Percentiles rank a stretch among this genome's conserved stretches.
phyloP scores from a whole-genome alignment of 306 rosid species.

The Dryas octopetala region DNA sequence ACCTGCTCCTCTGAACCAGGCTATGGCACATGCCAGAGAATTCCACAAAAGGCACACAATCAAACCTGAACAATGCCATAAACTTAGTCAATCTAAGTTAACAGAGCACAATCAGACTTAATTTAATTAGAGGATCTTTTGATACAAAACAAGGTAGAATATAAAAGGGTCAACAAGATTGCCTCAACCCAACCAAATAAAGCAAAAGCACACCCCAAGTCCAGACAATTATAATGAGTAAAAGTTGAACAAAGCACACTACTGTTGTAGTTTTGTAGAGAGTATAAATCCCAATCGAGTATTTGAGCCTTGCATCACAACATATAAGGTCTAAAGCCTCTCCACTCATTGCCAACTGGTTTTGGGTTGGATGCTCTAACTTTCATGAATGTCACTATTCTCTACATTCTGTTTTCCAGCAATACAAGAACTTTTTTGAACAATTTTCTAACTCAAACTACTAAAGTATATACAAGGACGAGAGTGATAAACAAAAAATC shows the following conservation, averaged over 20 bases:
- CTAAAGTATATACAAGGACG: not conserved
- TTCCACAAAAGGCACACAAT: conserved; percentile 74
- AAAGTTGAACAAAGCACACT: not conserved
- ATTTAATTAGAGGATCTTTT: not conserved
- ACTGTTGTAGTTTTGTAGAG: too few species aligned
- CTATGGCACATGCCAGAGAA: conserved; percentile 68
- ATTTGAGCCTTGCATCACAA: too few species aligned
- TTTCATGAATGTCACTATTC: too few species aligned
- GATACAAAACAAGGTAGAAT: not conserved
- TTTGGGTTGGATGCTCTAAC: too few species aligned
- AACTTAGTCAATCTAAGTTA: conserved; percentile 22
- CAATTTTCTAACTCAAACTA: not conserved
- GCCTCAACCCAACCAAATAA: not conserved
- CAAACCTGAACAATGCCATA: conserved; percentile 59
- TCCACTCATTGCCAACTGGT: too few species aligned
- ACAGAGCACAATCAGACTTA: not conserved
- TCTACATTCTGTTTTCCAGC: not conserved
- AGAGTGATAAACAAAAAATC: not conserved
- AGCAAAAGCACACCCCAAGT: not conserved
- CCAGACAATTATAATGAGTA: not conserved
- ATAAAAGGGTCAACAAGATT: not conserved
- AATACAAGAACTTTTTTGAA: not conserved
- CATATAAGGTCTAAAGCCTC: too few species aligned
- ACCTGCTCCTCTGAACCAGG: conserved; percentile 94
- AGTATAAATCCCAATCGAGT: too few species aligned